These are phyloP conservation scores for Lachnellula suecica DNA, from an alignment of 2,329 filamentous ascomycete genomes.

Conservation along the genomic window DNA sequence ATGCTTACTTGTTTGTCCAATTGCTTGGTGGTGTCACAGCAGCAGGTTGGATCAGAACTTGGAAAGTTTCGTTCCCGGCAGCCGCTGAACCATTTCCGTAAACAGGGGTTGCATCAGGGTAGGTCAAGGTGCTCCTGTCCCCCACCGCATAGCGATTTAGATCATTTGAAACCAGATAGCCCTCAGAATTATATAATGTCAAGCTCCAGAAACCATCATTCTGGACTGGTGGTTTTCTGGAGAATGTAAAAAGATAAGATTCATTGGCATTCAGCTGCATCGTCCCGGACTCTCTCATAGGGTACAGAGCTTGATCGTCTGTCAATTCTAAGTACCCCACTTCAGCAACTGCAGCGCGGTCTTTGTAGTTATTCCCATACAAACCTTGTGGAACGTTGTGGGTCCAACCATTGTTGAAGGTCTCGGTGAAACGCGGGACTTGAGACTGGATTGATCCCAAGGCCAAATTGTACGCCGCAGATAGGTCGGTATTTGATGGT, in stretches of 20 bases:
- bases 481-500: not conserved
- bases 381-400: conserved; percentile 1
- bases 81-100: not conserved
- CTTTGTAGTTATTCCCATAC: conserved; percentile 13
- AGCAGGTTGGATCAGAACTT: not conserved
- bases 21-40: not conserved
- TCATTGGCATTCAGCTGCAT: conserved; percentile 11
- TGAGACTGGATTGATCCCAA: not conserved
- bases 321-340: conserved; percentile 19
- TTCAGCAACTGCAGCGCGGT: conserved; percentile 16
- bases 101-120: not conserved
- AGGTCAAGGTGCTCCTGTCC: conserved; percentile 5
- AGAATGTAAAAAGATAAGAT: conserved; percentile 25
- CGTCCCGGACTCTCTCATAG: conserved; percentile 8
- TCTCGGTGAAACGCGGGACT: not conserved
- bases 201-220: conserved; percentile 15
- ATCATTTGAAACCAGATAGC: conserved; percentile 4
- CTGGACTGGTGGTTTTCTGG: conserved; percentile 21
- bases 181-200: conserved; percentile 7
- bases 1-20: not conserved
- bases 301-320: conserved; percentile 23
- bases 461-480: not conserved
- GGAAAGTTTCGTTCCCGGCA: not conserved
- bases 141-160: not conserved
- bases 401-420: not conserved